Evolutionary conservation across 176 grass and related monocot species (phyloP), one percentile per base, ranked within the genome.

Genomic region (Musa beccarii): DNA sequence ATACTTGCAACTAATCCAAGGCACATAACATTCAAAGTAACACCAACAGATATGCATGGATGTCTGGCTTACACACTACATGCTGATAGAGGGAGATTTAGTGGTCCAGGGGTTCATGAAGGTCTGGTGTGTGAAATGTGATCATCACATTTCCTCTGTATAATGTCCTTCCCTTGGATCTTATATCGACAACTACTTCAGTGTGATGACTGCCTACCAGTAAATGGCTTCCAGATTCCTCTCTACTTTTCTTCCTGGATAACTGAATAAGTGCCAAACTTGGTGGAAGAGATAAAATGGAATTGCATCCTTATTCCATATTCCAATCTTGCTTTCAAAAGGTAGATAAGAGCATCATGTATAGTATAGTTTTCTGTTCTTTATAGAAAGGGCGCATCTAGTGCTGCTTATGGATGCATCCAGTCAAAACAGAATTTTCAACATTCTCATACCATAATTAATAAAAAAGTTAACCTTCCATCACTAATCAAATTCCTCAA

Each of bases 261-360:
- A 84, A 85, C 72, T 87, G 81, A 83, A 83, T 80, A 87, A 87
- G 88, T 90, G 80, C 88, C 88, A 97, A 93, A 85, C 90, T 90
- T 83, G 79, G 81, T 49, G 83, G 79, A 88, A 85, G 87, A 82
- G 85, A 87, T 84, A 89, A 87, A 82, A 81, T 77, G 75, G 93
- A 86, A 96, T 76, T 81, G 77, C 56, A 87, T 96, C 85, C 93
- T 86, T 83, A 87, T 92, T 90, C 93, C 66, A 81, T 81, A 80
- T 82, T 91, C 83, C 71, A 83, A 88, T 81, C 82, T 79, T 86
- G 72, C 88, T 83, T 90, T 92, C 83, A 74, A 70, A 52, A 57
- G 24, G 74, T 72, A 83, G 83, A 81, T 83, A 79, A 78, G 86
- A 86, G 87, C 87, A 89, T 90, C 84, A 75, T 51, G 75, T 17